Base-by-base conservation (phyloP, 1,284 basidiomycete genomes). In the Phlebopus sp. region DNA sequence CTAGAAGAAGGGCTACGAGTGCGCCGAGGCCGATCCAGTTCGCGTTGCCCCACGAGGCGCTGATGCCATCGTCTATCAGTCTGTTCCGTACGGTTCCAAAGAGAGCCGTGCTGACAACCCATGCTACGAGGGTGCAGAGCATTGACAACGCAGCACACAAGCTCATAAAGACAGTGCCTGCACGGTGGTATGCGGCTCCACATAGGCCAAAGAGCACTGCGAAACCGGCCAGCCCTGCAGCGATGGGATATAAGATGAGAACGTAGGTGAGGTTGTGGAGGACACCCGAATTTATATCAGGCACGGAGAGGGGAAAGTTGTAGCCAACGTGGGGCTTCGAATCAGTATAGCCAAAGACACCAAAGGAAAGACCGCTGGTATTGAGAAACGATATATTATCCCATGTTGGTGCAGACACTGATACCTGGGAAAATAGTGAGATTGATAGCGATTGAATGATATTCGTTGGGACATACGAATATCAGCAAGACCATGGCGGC, bases 1-100 rank as follows among this genome's bases (percentile, higher is more conserved):
- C 81, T 13, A 89, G 52, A 37, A 83, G 55, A 45, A 92, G 75
- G 1, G 87, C 73, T 21, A 78, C 75, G 38, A 86, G 69, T 0
- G 86, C 89, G 51, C 79, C 89, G 42, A 91, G 75, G 1, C 84
- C 86, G 49, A 92, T 59, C 89, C 84, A 89, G 56, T 79, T 79
- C n/a, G 83, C 86, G 58, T 85, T 86, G n/a, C 82, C 84, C 60
- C 78, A 85, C 59, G 79, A 72, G 4, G 87, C 82, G 21, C 56
- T 29, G 47, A 71, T 64, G 25, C 77, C 80, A 15, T 73, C 70
- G 50, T 78, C 68, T 45, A 75, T 70, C 59, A 87, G 75, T 44
- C 77, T 75, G 57, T 78, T 67, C 54, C 81, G 80, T 19, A 80
- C 80, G 49, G 88, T 77, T 47, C 82, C 82, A 68, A 87, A 93